Evolutionary conservation across 2,329 filamentous ascomycete species (phyloP).

Genomic region (Sporothrix phasma): DNA sequence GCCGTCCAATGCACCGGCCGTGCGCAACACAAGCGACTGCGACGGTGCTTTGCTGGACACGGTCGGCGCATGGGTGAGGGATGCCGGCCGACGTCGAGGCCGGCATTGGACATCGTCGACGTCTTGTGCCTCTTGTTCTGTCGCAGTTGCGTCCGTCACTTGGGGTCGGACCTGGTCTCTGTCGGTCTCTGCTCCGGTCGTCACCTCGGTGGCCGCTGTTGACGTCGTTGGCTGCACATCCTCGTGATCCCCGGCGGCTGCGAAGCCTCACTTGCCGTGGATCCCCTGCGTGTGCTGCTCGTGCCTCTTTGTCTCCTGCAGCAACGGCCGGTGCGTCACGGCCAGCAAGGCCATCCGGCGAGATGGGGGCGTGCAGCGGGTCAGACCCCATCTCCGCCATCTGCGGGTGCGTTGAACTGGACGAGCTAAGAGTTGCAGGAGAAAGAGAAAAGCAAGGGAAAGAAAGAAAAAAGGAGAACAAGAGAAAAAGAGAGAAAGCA

Average conservation of each 20-base stretch:
- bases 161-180: background rate
- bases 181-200: background rate
- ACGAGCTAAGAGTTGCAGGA: background rate
- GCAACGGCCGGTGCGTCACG: background rate
- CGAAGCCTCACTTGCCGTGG: background rate
- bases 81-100: background rate
- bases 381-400: background rate
- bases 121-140: background rate
- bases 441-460: background rate
- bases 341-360: background rate
- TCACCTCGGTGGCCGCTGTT: background rate
- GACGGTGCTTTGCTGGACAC: constrained; percentile 1
- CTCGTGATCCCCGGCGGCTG: background rate
- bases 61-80: background rate
- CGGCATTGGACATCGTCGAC: background rate
- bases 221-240: background rate
- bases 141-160: background rate
- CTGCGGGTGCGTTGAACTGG: background rate
- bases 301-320: background rate
- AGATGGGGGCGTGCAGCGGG: background rate
- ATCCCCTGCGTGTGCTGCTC: background rate
- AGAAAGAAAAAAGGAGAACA: background rate
- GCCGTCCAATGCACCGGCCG: background rate
- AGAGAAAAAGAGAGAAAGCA: background rate
- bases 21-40: constrained; percentile 1